Base-by-base conservation (phyloP, 78 protist species). In the Bodo saltans region DNA sequence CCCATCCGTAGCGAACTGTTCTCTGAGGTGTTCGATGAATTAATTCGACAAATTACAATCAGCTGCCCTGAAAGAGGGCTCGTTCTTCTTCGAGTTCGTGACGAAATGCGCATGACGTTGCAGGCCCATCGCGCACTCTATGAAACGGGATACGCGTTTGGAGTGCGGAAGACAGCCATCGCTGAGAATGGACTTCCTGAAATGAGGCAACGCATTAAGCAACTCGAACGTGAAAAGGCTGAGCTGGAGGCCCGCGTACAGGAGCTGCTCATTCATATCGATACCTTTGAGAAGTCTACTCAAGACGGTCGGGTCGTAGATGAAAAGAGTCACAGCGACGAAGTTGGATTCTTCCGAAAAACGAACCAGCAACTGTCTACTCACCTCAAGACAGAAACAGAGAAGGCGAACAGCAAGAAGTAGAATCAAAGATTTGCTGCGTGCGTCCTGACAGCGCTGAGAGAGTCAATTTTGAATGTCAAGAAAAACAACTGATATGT, bases 31-130 rank as follows among this genome's bases (percentile, higher is more conserved):
- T 95, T 95, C 60, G 97, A 93, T 60, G 94, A 90, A 73, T 33
- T 92, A 32, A 92, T 94, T 33, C 90, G 95, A 0, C 94, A 95
- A 74, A 94, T 89, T 41, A 95, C 98, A 1, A 80, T 95, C 69
- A 88, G 87, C 78, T 92, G 95, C 39, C 93, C 95, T 27, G 98
- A 95, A 87, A 67, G 96, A 2, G 98, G 98, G 0, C 68, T 95
- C 67, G 90, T 95, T 39, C 88, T 95, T 37, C 78, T 92, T 38
- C 90, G 96, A 0, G 89, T 93, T 40, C 87, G 98, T 0, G 96
- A 95, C 32, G 98, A 95, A 90, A n/a, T 92, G 34, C 79, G 94
- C 74, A 91, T 90, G 79, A 91, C 94, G 12, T 78, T 94, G 33
- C 88, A 88, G 74, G 91, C 93, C 0, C 93, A 94, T 78, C 92